Evolutionary conservation across 1,284 basidiomycete species (phyloP), one percentile per base, ranked within the genome.

Genomic region (Rhizoctonia solani): DNA sequence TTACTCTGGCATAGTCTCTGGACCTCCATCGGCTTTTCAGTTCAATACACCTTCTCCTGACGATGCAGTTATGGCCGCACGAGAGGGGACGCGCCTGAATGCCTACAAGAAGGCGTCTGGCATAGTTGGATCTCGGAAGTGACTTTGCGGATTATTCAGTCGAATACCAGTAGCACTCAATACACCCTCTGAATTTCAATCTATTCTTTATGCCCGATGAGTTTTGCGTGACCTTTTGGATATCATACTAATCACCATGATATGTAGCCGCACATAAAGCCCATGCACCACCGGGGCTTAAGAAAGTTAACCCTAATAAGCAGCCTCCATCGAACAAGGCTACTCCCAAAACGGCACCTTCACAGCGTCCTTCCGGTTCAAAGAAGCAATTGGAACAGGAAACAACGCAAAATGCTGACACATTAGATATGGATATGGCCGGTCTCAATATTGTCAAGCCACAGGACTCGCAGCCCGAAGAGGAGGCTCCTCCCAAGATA

Each of bases 21-120:
- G 19, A 5, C 44, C 47, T 23, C 41, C 32, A 37, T 54, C 69
- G 2, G 50, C 55, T 1, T 92, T 90, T 74, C 80, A 84, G 6
- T 94, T 94, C 72, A 85, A 91, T 69, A 81, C 82, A 25, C 91
- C 90, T n/a, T 95, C 92, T 74, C 93, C 93, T 11, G 93, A 95
- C 72, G 93, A 95, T 73, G 77, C 89, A 66, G 86, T 95, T 13
- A 79, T 90, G 74, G 85, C 85, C 71, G 92, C 93, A 39, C 85
- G 93, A 37, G 84, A 83, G 63, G 90, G 90, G 52, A 92, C 93
- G 6, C 70, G 74, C 29, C 58, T 75, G 25, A 47, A 61, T 50
- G 58, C 58, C 13, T 50, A 34, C 58, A 61, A 61, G 58, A 61
- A 61, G 30, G 58, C 44, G 16, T 61, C 58, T 21, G 50, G 30